Conservation (phyloP, 2,329 filamentous ascomycete species). For the Colletotrichum eremochloae region DNA sequence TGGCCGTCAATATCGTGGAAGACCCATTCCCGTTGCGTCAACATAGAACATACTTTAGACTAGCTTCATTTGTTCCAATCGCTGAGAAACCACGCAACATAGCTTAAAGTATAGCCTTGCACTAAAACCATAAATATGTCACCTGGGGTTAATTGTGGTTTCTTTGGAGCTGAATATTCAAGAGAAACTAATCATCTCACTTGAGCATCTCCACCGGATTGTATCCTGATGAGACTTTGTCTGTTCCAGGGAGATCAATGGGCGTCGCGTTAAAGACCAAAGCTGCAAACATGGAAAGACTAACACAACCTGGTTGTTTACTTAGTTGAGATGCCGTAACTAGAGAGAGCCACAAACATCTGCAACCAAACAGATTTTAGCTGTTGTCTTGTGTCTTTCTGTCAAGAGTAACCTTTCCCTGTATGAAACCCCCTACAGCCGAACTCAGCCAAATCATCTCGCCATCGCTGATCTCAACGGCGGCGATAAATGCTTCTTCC, state of each 20-base stretch:
- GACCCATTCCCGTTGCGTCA: background rate
- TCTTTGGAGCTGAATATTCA: no score
- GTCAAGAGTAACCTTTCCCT: background rate
- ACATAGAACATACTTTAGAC: background rate
- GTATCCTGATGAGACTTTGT: no score
- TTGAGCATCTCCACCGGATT: no score
- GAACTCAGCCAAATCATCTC: slow-evolving; percentile 8
- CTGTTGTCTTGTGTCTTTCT: background rate
- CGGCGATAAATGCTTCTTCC: background rate
- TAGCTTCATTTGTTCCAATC: background rate
- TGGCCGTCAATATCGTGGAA: background rate
- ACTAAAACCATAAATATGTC: no score
- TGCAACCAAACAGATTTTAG: background rate
- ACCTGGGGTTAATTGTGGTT: no score
- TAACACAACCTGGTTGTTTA: no score
- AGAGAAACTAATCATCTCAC: no score
- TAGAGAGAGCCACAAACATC: background rate
- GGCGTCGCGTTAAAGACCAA: no score
- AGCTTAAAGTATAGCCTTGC: no score
- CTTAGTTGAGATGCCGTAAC: background rate
- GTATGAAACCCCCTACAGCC: slow-evolving; percentile 4
- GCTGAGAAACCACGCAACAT: no score
- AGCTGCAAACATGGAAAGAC: no score
- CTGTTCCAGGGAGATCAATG: no score
- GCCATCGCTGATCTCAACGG: background rate